These are phyloP conservation scores for Cylindrotheca closterium DNA, from an alignment of 108 stramenopile species.

Conservation along the genomic window DNA sequence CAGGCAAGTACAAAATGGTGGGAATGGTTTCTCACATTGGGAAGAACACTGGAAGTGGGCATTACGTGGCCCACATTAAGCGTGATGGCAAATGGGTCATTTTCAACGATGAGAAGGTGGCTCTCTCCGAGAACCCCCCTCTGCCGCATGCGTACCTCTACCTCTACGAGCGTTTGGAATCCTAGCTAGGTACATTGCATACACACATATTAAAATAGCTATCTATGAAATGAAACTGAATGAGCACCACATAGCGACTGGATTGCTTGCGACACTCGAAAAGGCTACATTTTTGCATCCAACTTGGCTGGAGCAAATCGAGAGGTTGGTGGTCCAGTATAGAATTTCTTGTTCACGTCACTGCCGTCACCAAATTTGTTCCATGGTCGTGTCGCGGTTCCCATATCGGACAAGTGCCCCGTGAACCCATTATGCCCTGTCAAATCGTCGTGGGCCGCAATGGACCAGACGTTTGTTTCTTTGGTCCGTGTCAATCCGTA, in stretches of 20 bases:
- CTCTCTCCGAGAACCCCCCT: constrained; percentile 83
- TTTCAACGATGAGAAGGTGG: constrained; percentile 98
- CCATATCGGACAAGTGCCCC: constrained; percentile 46
- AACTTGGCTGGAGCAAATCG: constrained; percentile 33
- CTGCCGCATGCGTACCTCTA: constrained; percentile 90
- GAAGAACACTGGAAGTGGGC: constrained; percentile 94
- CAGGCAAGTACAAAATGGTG: constrained; percentile 87
- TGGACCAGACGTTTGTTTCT: constrained; percentile 33
- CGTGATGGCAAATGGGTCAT: constrained; percentile 92
- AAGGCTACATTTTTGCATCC: not conserved
- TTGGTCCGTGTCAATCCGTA: constrained; percentile 37
- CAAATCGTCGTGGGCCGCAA: constrained; percentile 41
- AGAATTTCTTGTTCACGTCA: constrained; percentile 34
- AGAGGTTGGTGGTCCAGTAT: constrained; percentile 52
- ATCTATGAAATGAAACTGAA: too few relatives aligned
- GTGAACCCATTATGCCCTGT: constrained; percentile 53
- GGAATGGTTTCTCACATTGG: constrained; percentile 98
- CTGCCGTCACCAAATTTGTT: constrained; percentile 56
- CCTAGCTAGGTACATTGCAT: constrained; percentile 19
- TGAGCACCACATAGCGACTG: too few relatives aligned
- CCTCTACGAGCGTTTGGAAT: constrained; percentile 73
- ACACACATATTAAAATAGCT: too few relatives aligned
- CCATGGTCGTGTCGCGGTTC: constrained; percentile 50
- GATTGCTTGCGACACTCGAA: not conserved
- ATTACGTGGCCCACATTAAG: constrained; percentile 97